These are phyloP conservation scores for Suhomyces prunicola DNA, from an alignment of 805 yeast genomes.

Conservation along the genomic window DNA sequence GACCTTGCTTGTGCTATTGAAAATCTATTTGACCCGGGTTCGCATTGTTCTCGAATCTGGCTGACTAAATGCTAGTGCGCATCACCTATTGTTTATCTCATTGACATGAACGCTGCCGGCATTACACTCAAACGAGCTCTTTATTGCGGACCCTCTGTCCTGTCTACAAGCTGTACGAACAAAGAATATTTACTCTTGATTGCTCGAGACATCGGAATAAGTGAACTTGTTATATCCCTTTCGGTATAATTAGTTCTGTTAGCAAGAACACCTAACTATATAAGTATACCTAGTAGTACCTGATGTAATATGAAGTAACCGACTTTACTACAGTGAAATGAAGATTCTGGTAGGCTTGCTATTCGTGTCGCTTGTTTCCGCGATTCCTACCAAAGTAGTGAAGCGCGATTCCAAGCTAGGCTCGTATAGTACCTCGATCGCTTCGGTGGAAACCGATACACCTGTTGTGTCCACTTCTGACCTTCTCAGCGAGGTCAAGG, in stretches of 20 bases:
- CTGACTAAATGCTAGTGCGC: neutral
- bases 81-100: neutral
- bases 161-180: neutral
- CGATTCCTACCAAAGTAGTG: neutral
- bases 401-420: neutral
- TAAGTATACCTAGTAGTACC: neutral
- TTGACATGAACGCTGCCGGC: neutral
- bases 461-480: constrained; percentile 1
- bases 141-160: neutral
- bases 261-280: neutral
- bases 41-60: neutral
- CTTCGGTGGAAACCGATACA: neutral
- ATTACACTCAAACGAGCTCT: neutral
- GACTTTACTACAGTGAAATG: neutral
- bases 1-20: neutral
- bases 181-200: neutral
- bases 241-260: neutral
- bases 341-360: neutral
- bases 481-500: neutral
- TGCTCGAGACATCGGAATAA: neutral
- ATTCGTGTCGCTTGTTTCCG: neutral
- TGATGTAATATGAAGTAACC: neutral
- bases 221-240: neutral
- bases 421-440: neutral
- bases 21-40: neutral